These are phyloP conservation scores for Leccinum rimulosum DNA, from an alignment of 768 basidiomycete species.

Conservation along the genomic window DNA sequence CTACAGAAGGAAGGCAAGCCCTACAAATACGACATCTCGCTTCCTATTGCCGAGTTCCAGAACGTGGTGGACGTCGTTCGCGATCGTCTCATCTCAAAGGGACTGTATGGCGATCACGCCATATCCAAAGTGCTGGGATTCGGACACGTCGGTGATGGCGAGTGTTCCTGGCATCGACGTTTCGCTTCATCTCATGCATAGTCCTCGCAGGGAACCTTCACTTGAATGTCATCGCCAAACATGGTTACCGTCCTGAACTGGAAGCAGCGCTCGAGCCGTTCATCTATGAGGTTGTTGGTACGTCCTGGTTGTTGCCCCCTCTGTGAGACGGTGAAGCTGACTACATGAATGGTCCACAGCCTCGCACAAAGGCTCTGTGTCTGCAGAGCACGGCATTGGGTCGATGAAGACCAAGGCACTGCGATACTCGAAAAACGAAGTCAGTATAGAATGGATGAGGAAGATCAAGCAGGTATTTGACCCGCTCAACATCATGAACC, in stretches of 20 bases:
- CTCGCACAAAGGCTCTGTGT: slow-evolving; percentile 83
- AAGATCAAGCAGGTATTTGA: slow-evolving; percentile 88
- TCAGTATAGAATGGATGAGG: slow-evolving; percentile 87
- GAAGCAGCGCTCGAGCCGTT: slow-evolving; percentile 91
- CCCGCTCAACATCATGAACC: slow-evolving; percentile 90
- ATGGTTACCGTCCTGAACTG: slow-evolving; percentile 75
- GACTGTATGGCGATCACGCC: slow-evolving; percentile 64
- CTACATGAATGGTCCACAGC: slow-evolving; percentile 39
- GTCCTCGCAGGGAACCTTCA: slow-evolving; percentile 78
- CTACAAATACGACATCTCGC: slow-evolving; percentile 96
- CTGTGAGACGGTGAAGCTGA: not conserved
- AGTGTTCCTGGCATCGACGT: slow-evolving; percentile 25
- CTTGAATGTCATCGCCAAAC: slow-evolving; percentile 80
- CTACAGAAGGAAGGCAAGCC: slow-evolving; percentile 90
- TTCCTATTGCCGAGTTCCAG: slow-evolving; percentile 86
- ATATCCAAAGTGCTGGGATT: slow-evolving; percentile 90
- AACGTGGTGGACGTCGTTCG: slow-evolving; percentile 79
- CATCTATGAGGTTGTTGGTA: slow-evolving; percentile 87
- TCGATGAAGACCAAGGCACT: slow-evolving; percentile 91
- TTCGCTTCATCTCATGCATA: slow-evolving; percentile 1
- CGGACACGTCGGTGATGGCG: slow-evolving; percentile 96
- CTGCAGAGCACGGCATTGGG: slow-evolving; percentile 97
- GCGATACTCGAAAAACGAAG: slow-evolving; percentile 77
- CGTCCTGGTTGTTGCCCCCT: slow-evolving; percentile 21
- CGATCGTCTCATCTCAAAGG: slow-evolving; percentile 65